These are phyloP conservation scores for Zanthoxylum bungeanum DNA, from an alignment of 345 rosid genomes.

Conservation along the genomic window DNA sequence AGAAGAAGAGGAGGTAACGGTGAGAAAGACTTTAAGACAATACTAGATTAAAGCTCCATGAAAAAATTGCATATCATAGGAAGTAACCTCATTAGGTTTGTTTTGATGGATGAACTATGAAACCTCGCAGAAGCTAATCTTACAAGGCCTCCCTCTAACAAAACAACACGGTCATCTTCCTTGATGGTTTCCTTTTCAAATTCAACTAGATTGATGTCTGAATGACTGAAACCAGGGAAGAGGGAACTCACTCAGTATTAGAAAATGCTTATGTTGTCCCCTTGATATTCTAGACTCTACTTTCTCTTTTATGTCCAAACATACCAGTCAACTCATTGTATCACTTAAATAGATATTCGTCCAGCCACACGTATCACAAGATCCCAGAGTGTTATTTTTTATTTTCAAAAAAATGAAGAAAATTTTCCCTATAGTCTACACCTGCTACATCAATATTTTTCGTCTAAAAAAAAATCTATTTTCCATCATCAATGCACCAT, in stretches of 20 bases:
- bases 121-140: slow-evolving; percentile 73
- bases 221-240: slow-evolving; percentile 73
- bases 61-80: slow-evolving; percentile 1
- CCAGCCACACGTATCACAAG: no score
- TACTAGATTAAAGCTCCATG: background rate
- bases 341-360: background rate
- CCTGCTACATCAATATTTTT: background rate
- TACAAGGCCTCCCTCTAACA: slow-evolving; percentile 87
- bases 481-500: background rate
- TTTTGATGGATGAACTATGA: slow-evolving; percentile 58
- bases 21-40: slow-evolving; percentile 17
- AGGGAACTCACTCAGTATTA: slow-evolving; percentile 19
- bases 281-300: background rate
- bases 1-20: slow-evolving; percentile 16
- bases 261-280: background rate
- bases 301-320: background rate
- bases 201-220: slow-evolving; percentile 82
- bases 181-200: slow-evolving; percentile 56
- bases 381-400: no score
- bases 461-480: background rate
- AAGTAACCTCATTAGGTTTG: slow-evolving; percentile 67
- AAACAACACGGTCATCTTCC: slow-evolving; percentile 80
- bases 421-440: background rate
- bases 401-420: background rate
- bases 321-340: background rate